These are phyloP conservation scores for Pseudotsuga menziesii DNA, from an alignment of 75 land plant genomes.

Conservation along the genomic window DNA sequence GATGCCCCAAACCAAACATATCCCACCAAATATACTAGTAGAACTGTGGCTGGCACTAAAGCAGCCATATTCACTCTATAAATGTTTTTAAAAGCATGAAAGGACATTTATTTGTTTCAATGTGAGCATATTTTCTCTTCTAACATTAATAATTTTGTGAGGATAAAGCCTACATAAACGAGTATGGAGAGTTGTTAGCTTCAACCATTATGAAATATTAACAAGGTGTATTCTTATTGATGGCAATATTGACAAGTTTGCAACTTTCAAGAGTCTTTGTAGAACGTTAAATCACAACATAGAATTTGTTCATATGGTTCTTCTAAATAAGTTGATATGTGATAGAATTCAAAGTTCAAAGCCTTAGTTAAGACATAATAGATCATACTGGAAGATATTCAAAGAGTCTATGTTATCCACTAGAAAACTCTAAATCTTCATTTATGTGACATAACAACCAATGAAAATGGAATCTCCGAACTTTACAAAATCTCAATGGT, in stretches of 20 bases:
- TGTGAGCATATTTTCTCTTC: constrained; percentile 76
- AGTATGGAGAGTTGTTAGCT: background rate
- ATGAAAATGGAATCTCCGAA: background rate
- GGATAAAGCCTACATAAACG: constrained; percentile 62
- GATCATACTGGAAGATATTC: background rate
- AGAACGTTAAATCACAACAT: background rate
- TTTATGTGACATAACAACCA: background rate
- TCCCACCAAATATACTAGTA: constrained; percentile 80
- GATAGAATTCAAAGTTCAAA: too few species aligned
- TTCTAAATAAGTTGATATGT: background rate
- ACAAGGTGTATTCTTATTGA: constrained; percentile 1
- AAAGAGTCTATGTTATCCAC: background rate
- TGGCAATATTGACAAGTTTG: background rate
- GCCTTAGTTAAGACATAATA: background rate
- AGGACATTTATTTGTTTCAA: constrained; percentile 78
- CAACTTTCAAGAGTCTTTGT: background rate
- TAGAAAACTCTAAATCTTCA: background rate
- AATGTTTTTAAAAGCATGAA: constrained; percentile 77
- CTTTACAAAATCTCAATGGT: background rate
- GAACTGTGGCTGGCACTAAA: constrained; percentile 92
- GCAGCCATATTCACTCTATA: constrained; percentile 79
- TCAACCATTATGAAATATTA: background rate
- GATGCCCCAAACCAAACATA: constrained; percentile 39
- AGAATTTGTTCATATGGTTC: background rate
- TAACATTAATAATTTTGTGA: constrained; percentile 85